phyloP scores from a whole-genome alignment of 257 asterid genomes.

The Forsythia suspensa region DNA sequence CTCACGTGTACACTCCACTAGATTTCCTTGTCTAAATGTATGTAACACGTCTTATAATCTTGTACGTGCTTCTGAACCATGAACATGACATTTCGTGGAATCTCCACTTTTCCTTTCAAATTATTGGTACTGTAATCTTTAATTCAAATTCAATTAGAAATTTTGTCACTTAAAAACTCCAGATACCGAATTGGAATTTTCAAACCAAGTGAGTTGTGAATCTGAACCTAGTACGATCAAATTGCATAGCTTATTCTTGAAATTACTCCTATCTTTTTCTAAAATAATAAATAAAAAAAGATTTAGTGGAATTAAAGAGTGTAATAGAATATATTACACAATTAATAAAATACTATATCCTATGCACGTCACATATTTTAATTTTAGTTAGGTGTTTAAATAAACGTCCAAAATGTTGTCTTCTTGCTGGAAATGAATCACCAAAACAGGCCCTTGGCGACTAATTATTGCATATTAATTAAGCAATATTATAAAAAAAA shows the following conservation, averaged over 20 bases:
- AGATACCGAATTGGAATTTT: no score
- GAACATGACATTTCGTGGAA: not conserved
- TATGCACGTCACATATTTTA: not conserved
- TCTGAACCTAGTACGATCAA: no score
- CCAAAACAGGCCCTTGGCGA: constrained; percentile 23
- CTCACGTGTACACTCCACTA: not conserved
- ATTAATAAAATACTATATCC: not conserved
- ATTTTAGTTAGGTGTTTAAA: not conserved
- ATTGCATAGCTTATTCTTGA: no score
- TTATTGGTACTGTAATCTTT: no score
- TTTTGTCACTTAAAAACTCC: no score
- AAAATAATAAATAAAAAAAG: no score
- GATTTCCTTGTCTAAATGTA: not conserved
- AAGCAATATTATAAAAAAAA: constrained; percentile 16
- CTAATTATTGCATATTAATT: constrained; percentile 22
- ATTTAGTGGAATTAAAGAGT: not conserved
- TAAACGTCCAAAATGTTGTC: not conserved
- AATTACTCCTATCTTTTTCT: no score
- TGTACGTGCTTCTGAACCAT: not conserved
- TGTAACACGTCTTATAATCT: not conserved
- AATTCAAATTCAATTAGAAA: no score
- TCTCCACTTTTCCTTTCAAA: no score
- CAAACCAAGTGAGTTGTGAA: no score
- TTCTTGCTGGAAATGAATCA: constrained; percentile 24
- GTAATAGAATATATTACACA: not conserved